These are phyloP conservation scores for Magnusiomyces fungicola DNA, from an alignment of 1,139 yeast species.

Conservation along the genomic window DNA sequence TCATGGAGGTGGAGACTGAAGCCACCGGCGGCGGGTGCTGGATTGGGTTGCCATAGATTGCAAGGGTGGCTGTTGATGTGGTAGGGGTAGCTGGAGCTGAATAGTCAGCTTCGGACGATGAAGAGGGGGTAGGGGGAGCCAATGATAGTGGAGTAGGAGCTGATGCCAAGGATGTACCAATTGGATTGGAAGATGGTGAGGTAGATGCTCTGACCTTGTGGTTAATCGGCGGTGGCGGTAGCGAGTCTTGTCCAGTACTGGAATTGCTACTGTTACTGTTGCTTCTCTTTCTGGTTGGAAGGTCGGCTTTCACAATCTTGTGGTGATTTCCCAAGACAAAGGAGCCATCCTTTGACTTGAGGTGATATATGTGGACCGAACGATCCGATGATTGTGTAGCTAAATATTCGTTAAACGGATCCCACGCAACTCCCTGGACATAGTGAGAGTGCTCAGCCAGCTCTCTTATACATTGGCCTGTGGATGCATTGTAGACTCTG, in stretches of 20 bases:
- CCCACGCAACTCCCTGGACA: slow-evolving; percentile 96
- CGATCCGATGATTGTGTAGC: slow-evolving; percentile 92
- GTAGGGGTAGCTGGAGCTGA: slow-evolving; percentile 16
- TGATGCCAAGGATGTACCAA: not conserved
- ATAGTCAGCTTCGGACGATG: slow-evolving; percentile 6
- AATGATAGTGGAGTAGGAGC: slow-evolving; percentile 3
- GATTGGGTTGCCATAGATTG: too few species aligned
- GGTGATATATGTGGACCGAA: slow-evolving; percentile 58
- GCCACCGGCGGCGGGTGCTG: too few species aligned
- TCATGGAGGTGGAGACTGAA: slow-evolving; percentile 22
- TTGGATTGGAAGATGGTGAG: not conserved
- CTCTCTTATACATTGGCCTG: slow-evolving; percentile 55
- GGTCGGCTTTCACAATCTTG: slow-evolving; percentile 13
- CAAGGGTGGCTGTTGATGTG: too few species aligned
- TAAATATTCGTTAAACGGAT: slow-evolving; percentile 66
- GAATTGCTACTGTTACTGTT: too few species aligned
- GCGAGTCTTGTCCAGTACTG: slow-evolving; percentile 6
- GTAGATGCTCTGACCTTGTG: slow-evolving; percentile 7
- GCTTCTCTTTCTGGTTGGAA: too few species aligned
- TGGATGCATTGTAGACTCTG: slow-evolving; percentile 52
- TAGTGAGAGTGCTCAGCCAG: slow-evolving; percentile 75
- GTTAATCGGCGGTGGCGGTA: slow-evolving; percentile 15
- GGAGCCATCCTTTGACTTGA: slow-evolving; percentile 31
- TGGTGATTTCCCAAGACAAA: slow-evolving; percentile 36
- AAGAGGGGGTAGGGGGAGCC: slow-evolving; percentile 8